Base-by-base conservation (phyloP, 495 filamentous ascomycete genomes). In the Lichenothelia convexa region DNA sequence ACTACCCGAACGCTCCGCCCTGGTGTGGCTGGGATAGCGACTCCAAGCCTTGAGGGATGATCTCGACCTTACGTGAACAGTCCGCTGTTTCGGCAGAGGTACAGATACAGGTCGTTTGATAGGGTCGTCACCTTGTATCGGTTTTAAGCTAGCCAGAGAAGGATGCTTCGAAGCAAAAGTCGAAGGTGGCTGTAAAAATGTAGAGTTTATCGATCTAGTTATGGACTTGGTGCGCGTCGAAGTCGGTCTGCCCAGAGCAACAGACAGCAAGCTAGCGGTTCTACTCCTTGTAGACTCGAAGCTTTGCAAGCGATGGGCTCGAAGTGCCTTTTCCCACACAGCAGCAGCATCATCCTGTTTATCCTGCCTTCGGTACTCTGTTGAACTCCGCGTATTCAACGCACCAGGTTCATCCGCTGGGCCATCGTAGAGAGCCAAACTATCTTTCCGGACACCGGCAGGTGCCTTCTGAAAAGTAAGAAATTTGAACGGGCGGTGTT, bases 21-120 rank as follows among this genome's bases (percentile, higher is more conserved):
- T 35, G 6, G 39, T 46, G 23, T 51, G 48, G 16, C 43, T 46
- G 3, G 48, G 42, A 31, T 38, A 51, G 5, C 43, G 45, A 29
- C 36, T 21, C 48, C 48, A 51, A 2, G 47, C 31, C 15, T 29
- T 9, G 24, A 29, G 24, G 15, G 24, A 29, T 11, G 9, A 11
- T 9, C 9, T 2, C 24, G 24, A 29, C 15, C 15, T 29, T 29
- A 29, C 24, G 9, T 11, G 15, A 13, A 29, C 2, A 11, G 24
- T 29, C 9, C 24, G 9, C 9, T 9, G 9, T 1, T 13, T 29
- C 24, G 2, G 1, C n/a, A n/a, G n/a, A n/a, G n/a, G n/a, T n/a
- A n/a, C n/a, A 29, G 9, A 11, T 1, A 13, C 15, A 13, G 24
- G 24, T 29, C 24, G 9, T 29, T 29, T 9, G 9, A 29, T 9